These are phyloP conservation scores for Choanephora cucurbitarum DNA, from an alignment of 371 early-diverging fungal genomes.

Conservation along the genomic window DNA sequence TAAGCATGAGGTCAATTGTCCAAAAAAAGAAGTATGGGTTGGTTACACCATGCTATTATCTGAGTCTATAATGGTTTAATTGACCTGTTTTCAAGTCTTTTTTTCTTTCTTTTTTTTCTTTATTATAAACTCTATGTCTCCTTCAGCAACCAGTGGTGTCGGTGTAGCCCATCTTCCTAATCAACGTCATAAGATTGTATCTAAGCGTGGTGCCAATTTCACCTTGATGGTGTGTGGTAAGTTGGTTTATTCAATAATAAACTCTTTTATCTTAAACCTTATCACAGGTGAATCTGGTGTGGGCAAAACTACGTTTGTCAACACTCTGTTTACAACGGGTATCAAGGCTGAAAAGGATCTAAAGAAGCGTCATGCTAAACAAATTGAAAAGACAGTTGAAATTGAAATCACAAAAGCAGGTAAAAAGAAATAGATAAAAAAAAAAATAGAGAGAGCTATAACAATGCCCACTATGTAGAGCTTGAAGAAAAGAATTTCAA, in stretches of 20 bases:
- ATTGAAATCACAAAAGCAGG: constrained; percentile 71
- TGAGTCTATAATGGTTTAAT: constrained; percentile 11
- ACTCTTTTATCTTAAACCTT: no score
- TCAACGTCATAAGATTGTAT: constrained; percentile 94
- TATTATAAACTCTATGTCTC: constrained; percentile 27
- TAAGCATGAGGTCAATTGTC: no score
- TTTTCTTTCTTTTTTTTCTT: constrained; percentile 5
- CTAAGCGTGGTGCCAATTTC: constrained; percentile 90
- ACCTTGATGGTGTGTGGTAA: constrained; percentile 96
- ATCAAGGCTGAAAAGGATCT: constrained; percentile 63
- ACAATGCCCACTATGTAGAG: no score
- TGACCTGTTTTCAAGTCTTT: background rate
- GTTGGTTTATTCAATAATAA: constrained; percentile 8
- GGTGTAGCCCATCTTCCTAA: constrained; percentile 97
- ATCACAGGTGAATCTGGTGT: constrained; percentile 54
- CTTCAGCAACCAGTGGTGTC: constrained; percentile 61
- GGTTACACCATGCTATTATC: constrained; percentile 17
- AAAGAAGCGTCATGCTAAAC: constrained; percentile 46
- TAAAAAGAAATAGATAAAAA: constrained; percentile 16
- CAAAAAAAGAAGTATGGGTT: background rate
- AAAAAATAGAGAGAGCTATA: no score
- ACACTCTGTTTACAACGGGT: constrained; percentile 71
- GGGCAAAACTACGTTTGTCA: constrained; percentile 82
- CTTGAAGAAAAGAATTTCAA: constrained; percentile 63
- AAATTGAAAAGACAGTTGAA: constrained; percentile 68